Evolutionary conservation across 2,329 filamentous ascomycete species (phyloP).

Genomic region (Cytospora leucostoma): DNA sequence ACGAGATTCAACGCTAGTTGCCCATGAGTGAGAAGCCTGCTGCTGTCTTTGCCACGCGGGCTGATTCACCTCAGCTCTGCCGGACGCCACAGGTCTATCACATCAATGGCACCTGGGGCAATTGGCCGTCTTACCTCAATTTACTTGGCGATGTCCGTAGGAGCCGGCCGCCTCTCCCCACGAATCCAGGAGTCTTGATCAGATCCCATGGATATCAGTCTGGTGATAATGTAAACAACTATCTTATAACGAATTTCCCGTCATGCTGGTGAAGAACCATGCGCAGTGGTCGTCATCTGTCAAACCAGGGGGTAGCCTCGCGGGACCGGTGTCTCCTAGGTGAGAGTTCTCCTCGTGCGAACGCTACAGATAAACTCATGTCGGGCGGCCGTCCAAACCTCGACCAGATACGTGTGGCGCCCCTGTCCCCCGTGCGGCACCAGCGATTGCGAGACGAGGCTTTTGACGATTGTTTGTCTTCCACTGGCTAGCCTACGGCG

Average conservation of each 20-base stretch:
- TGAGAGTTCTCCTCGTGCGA: background rate
- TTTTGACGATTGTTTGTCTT: background rate
- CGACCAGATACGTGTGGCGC: background rate
- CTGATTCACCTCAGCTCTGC: constrained; percentile 8
- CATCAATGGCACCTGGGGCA: background rate
- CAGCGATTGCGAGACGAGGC: background rate
- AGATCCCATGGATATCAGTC: background rate
- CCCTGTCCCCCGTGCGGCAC: background rate
- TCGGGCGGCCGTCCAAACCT: constrained; percentile 2
- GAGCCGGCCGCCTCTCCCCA: background rate
- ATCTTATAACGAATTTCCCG: background rate
- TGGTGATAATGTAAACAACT: background rate
- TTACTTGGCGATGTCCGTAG: background rate
- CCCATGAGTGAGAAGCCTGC: background rate
- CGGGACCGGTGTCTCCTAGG: background rate
- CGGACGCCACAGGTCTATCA: constrained; percentile 7
- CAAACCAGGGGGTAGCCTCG: background rate
- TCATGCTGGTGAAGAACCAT: background rate
- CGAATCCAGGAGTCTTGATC: background rate
- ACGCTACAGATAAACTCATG: background rate
- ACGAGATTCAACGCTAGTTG: background rate
- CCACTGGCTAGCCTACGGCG: background rate
- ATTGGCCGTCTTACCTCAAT: background rate
- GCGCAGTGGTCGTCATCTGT: background rate
- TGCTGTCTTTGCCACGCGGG: background rate